These are phyloP conservation scores for Lactarius deliciosus DNA, from an alignment of 768 basidiomycete genomes.

Conservation along the genomic window DNA sequence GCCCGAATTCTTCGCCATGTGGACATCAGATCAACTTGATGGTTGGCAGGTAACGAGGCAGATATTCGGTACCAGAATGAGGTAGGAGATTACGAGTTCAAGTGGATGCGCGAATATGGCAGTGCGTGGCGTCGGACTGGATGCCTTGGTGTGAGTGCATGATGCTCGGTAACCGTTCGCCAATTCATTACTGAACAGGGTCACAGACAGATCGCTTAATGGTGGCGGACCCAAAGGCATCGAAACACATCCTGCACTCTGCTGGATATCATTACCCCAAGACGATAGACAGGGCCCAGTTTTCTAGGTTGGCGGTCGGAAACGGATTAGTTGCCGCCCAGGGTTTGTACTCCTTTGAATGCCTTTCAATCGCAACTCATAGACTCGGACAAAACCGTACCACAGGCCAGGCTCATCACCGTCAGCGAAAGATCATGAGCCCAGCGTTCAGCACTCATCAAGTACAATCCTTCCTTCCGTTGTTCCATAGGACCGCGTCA, in stretches of 20 bases:
- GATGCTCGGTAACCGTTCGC: not conserved
- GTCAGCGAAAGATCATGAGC: constrained; percentile 34
- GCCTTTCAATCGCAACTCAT: not conserved
- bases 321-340: constrained; percentile 27
- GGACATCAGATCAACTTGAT: not conserved
- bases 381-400: not conserved
- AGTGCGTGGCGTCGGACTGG: constrained; percentile 28
- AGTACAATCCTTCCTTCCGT: constrained; percentile 31
- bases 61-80: constrained; percentile 12
- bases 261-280: constrained; percentile 34
- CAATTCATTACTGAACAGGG: constrained; percentile 18
- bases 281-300: constrained; percentile 11
- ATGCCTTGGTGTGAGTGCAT: constrained; percentile 30
- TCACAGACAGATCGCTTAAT: constrained; percentile 7
- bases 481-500: constrained; percentile 29
- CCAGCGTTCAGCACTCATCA: constrained; percentile 32
- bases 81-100: constrained; percentile 30
- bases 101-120: constrained; percentile 32
- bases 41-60: not conserved
- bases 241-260: constrained; percentile 34
- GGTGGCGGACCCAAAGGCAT: constrained; percentile 26
- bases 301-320: constrained; percentile 26
- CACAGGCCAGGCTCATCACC: constrained; percentile 30
- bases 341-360: constrained; percentile 19
- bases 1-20: not conserved